Evolutionary conservation across 768 basidiomycete species (phyloP), one percentile per base, ranked within the genome.

Genomic region (Rhizopogon rudus): DNA sequence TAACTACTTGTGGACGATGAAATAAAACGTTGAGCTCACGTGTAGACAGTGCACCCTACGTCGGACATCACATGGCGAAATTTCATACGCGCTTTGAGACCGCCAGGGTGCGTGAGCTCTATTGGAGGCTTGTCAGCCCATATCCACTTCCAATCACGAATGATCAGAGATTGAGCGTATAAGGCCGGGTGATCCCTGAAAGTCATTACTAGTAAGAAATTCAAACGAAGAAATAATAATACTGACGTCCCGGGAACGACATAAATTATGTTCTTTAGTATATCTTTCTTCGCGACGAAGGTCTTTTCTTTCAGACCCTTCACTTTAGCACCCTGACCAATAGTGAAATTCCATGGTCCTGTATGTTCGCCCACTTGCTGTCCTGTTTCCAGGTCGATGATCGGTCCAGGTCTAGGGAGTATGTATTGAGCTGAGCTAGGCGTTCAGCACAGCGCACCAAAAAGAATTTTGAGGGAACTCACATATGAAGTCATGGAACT

Each of bases 331-430:
- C 83, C 80, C 67, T 98, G 87, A 2, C 95, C 95, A 44, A 97
- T 78, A 1, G 94, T 96, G 63, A 83, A 93, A 20, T 77, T 79
- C 90, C 91, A 95, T 0, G 94, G 69, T 0, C 95, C 95, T 1
- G 75, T 56, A 63, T 98, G 95, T 41, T 69, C 51, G 1, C 81
- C 87, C 1, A 90, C 46, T 3, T 71, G 66, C 39, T 77, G 72
- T 5, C 86, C 87, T 1, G 79, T 79, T 0, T 71, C 69, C 31
- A 81, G 64, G 52, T 86, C 76, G 43, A 90, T 67, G 10, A 97
- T 84, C 3, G 78, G 77, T 0, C 94, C 94, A 2, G 83, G 85
- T 0, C 79, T 80, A 0, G 86, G 79, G 0, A 76, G 69, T 20
- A 95, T 77, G 62, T 98, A 98, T 39, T 88, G 79, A 1, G 86